Evolutionary conservation across 129 eudicot genomes (phyloP).

Genomic region (Calendula officinalis): DNA sequence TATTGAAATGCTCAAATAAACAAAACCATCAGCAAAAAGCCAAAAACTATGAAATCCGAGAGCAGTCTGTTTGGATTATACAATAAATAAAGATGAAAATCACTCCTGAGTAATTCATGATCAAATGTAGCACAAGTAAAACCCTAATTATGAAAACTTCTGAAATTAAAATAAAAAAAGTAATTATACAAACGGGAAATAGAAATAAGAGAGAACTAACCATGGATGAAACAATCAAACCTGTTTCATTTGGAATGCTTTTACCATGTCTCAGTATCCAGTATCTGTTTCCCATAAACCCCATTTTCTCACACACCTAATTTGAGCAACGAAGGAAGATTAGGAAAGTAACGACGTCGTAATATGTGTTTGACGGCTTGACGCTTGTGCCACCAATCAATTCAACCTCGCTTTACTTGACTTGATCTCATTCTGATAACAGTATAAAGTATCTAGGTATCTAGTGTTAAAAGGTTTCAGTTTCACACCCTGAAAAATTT

Average conservation of each 20-base stretch:
- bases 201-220: slow-evolving; percentile 28
- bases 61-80: background rate
- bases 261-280: slow-evolving; percentile 95
- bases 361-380: background rate
- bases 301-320: slow-evolving; percentile 23
- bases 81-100: background rate
- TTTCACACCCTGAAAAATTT: too few relatives aligned
- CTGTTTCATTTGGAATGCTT: slow-evolving; percentile 91
- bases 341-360: background rate
- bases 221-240: slow-evolving; percentile 82
- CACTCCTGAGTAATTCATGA: background rate
- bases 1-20: background rate
- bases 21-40: background rate
- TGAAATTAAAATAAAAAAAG: background rate
- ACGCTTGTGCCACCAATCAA: background rate
- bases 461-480: too few relatives aligned
- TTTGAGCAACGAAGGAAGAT: background rate
- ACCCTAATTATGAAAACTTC: background rate
- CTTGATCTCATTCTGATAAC: too few relatives aligned
- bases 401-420: too few relatives aligned
- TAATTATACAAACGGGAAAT: background rate
- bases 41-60: background rate
- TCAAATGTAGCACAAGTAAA: background rate
- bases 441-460: too few relatives aligned
- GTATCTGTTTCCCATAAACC: slow-evolving; percentile 57